These are phyloP conservation scores for Carnegiea gigantea DNA, from an alignment of 179 eudicot genomes.

Conservation along the genomic window DNA sequence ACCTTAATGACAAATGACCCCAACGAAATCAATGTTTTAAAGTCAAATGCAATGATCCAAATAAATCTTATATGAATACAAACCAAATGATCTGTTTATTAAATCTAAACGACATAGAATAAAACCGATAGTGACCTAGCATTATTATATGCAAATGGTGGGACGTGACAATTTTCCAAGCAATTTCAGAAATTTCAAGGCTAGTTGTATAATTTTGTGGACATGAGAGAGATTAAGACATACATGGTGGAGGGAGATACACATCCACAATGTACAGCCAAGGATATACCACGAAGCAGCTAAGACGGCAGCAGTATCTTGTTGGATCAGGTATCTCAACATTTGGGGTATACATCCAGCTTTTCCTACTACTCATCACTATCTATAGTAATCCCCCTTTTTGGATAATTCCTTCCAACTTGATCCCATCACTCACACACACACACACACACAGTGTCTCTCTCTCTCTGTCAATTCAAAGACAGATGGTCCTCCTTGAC, in stretches of 20 bases:
- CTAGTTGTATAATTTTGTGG: slow-evolving; percentile 8
- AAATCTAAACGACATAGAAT: neutral
- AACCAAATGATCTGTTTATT: no score
- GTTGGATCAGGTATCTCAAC: neutral
- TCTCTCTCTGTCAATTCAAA: neutral
- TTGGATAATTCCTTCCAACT: slow-evolving; percentile 31
- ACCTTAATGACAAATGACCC: no score
- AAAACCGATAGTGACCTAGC: neutral
- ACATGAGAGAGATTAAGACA: neutral
- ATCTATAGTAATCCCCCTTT: slow-evolving; percentile 19
- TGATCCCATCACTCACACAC: slow-evolving; percentile 20
- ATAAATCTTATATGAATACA: no score
- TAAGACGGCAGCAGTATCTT: neutral
- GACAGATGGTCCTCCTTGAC: slow-evolving; percentile 34
- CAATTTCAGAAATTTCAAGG: neutral
- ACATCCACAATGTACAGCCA: neutral
- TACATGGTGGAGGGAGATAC: slow-evolving; percentile 5
- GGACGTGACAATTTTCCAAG: neutral
- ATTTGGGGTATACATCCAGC: neutral
- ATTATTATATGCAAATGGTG: neutral
- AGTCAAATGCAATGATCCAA: no score
- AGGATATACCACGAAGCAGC: neutral
- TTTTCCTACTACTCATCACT: slow-evolving; percentile 29
- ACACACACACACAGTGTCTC: neutral
- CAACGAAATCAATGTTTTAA: no score